Evolutionary conservation across 2,329 filamentous ascomycete genomes (phyloP), one percentile per base, ranked within the genome.

Genomic region (Penicillium sclerotiorum): DNA sequence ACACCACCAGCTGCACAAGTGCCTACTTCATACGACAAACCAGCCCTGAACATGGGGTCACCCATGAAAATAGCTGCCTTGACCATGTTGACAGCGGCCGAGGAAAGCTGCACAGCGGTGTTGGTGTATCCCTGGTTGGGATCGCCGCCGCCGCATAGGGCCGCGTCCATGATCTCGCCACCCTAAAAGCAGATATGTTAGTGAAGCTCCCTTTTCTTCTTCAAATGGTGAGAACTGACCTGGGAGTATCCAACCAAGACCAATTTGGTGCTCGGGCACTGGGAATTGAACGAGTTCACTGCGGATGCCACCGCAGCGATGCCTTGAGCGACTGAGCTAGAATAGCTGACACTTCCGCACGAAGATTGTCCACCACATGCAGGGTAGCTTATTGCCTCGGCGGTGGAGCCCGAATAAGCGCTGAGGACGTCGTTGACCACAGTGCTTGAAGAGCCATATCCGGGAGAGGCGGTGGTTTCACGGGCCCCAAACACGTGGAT

Each of bases 61-160:
- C 84, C 85, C 77, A 86, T 81, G 64, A 86, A 81, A 57, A 87
- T 85, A 12, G 79, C 82, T 0, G 81, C 85, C 67, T 84, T 85
- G 58, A 87, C 79, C 62, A 78, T 77, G 3, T 68, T 70, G 7
- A 84, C 67, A 3, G 81, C 80, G 5, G 71, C 71, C 4, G 76
- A 73, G 8, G 72, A 68, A 33, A 80, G 66, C 30, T 69, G 66
- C 8, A 71, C 65, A 0, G 75, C 73, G 6, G 78, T 77, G 42
- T 74, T 77, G 18, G 68, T 62, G 43, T 80, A 66, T 49, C 77
- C 77, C 35, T 70, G 61, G 45, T 77, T 77, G 4, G 68, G 63
- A 49, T 80, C 79, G 5, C 75, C 74, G 22, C 82, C 83, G 12
- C 83, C 82, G 59, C 82, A 85, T 33, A 85, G 68, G 6, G 81